Base-by-base conservation (phyloP, 495 filamentous ascomycete species). In the Tetracladium marchalianum region DNA sequence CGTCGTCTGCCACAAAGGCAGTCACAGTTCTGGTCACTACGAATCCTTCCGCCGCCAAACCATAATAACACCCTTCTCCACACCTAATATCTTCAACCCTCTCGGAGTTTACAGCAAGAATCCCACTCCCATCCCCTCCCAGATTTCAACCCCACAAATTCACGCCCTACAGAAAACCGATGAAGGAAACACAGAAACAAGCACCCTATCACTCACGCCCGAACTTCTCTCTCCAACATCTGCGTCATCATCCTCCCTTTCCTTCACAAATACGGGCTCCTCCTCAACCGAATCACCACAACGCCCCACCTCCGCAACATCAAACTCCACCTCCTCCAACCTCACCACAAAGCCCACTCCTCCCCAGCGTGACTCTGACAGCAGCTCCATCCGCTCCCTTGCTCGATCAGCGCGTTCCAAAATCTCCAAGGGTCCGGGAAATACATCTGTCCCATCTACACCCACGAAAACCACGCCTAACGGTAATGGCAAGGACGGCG, bases 1-100 rank as follows among this genome's bases (percentile, higher is more conserved):
- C 10, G 80, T 94, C 35, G 84, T 99, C 40, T 92, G 85, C 22
- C 92, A 99, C 59, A 95, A 94, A 58, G 92, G 92, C 15, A 93
- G 84, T 49, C 92, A 99, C 64, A 81, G 95, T 54, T 94, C 87
- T 48, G 92, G 92, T 1, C 92, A 99, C 61, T 99, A 99, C 63
- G 92, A 99, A 61, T 87, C 89, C 1, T 97, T 97, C 65, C 76
- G 92, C 24, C 77, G 92, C n/a, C 94, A 96, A 62, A 79, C 81
- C 46, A 59, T 82, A 33, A 80, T 73, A 42, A 69, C 77, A 1
- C 87, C 89, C 0, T 96, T 78, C 54, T 86, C 87, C 0, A 96
- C 87, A 0, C 85, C 87, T 0, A 77, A 83, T 58, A 75, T 77
- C 0, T 87, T 90, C 63, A 80, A 82, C 38, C 67, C 75, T 6